Percentiles rank a stretch among this genome's conserved stretches.
Conservation (phyloP, 2,329 filamentous ascomycete genomes). For the Aaosphaeria pasadenensis region DNA sequence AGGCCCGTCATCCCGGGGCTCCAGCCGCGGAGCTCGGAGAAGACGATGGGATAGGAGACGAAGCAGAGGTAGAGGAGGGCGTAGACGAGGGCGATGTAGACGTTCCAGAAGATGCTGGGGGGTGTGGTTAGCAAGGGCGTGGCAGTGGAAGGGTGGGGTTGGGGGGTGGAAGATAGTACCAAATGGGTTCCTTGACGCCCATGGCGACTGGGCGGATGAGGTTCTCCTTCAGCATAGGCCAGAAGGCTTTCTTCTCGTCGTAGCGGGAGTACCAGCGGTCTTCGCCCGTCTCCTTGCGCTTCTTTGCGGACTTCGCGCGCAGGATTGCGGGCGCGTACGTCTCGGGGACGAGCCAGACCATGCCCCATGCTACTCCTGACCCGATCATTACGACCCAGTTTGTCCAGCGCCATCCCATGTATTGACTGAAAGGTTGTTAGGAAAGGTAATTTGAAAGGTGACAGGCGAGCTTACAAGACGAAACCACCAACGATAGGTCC, state of each 20-base stretch:
- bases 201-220: constrained; percentile 75
- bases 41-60: constrained; percentile 85
- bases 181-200: constrained; percentile 79
- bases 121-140: constrained; percentile 3
- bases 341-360: constrained; percentile 70
- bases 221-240: constrained; percentile 68
- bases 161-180: constrained; percentile 50
- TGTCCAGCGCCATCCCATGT: constrained; percentile 84
- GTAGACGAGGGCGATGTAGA: constrained; percentile 74
- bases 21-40: constrained; percentile 74
- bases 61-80: constrained; percentile 88
- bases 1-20: constrained; percentile 68
- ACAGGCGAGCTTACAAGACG: background rate
- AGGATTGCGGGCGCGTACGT: constrained; percentile 75
- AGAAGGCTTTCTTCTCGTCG: constrained; percentile 66
- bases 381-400: constrained; percentile 69
- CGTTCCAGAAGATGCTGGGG: constrained; percentile 67
- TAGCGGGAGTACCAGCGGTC: constrained; percentile 76
- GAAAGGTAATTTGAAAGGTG: background rate
- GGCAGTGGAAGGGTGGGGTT: too few relatives aligned
- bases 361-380: constrained; percentile 57
- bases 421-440: constrained; percentile 42
- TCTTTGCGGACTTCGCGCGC: constrained; percentile 64
- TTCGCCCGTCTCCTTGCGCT: constrained; percentile 73
- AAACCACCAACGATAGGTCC: constrained; percentile 75